phyloP scores from a whole-genome alignment of 768 basidiomycete species.

The Sarcomyxa edulis region DNA sequence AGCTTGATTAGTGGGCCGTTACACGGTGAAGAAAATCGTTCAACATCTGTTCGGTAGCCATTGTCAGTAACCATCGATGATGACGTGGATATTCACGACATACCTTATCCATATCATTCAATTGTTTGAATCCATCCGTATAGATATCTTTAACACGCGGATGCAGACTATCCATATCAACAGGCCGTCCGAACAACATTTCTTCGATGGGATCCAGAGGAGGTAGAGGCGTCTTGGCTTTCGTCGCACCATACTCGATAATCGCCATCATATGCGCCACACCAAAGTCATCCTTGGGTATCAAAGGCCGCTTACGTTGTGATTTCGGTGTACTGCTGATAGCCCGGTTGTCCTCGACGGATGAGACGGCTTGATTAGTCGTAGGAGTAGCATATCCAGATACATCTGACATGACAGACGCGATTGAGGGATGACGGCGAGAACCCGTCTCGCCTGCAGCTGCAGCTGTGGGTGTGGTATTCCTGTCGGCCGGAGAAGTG shows the following conservation, averaged over 20 bases:
- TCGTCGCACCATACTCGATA: constrained; percentile 63
- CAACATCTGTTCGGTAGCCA: too few species aligned
- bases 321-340: constrained; percentile 26
- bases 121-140: constrained; percentile 58
- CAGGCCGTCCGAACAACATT: constrained; percentile 60
- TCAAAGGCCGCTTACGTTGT: constrained; percentile 38
- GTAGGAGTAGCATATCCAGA: constrained; percentile 46
- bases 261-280: constrained; percentile 82
- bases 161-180: constrained; percentile 62
- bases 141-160: constrained; percentile 71
- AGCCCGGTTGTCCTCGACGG: constrained; percentile 18
- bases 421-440: constrained; percentile 62
- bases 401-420: constrained; percentile 66
- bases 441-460: constrained; percentile 13
- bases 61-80: too few species aligned
- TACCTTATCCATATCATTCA: constrained; percentile 82
- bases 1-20: too few species aligned
- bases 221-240: constrained; percentile 23
- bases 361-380: constrained; percentile 13
- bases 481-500: constrained; percentile 8
- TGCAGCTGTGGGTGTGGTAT: constrained; percentile 13
- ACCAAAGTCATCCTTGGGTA: constrained; percentile 84
- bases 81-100: constrained; percentile 12
- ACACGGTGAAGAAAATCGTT: too few species aligned
- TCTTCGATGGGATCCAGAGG: constrained; percentile 63